Evolutionary conservation across 129 eudicot genomes (phyloP).

Genomic region (Deinandra increscens): DNA sequence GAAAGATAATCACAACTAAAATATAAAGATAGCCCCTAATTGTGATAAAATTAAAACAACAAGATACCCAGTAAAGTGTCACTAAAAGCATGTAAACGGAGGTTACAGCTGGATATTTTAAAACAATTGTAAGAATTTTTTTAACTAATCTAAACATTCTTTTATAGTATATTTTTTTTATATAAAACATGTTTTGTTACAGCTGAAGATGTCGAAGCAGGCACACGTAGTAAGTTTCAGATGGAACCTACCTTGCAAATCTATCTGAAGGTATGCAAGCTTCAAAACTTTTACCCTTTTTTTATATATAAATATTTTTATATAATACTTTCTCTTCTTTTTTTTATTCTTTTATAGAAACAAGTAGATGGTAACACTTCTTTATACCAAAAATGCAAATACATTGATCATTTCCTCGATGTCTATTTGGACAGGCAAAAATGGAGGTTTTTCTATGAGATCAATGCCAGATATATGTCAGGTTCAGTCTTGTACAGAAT

Average conservation of each 20-base stretch:
- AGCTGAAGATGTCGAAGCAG: conserved; percentile 94
- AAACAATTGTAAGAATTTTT: too few relatives aligned
- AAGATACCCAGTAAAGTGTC: too few relatives aligned
- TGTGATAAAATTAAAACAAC: too few relatives aligned
- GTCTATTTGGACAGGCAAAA: conserved; percentile 58
- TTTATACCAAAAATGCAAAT: conserved; percentile 22
- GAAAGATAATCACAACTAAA: too few relatives aligned
- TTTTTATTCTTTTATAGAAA: background rate
- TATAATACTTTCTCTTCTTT: background rate
- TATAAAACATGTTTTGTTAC: conserved; percentile 33
- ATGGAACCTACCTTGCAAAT: conserved; percentile 81
- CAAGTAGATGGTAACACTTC: conserved; percentile 10
- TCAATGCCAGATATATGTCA: conserved; percentile 48
- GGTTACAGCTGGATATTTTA: too few relatives aligned
- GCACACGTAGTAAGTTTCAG: conserved; percentile 52
- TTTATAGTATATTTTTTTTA: too few relatives aligned
- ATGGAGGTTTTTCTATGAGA: conserved; percentile 46
- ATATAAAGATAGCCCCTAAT: too few relatives aligned
- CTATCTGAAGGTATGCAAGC: conserved; percentile 61
- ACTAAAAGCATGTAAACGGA: too few relatives aligned
- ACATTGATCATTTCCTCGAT: conserved; percentile 38
- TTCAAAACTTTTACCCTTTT: conserved; percentile 13
- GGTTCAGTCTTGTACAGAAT: conserved; percentile 77
- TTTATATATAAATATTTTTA: background rate
- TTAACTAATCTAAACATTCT: too few relatives aligned